A percentile compares a stretch with the other conserved stretches of the same genome.
These are phyloP conservation scores for Quercus phellos DNA, from an alignment of 331 rosid species.

Conservation along the genomic window DNA sequence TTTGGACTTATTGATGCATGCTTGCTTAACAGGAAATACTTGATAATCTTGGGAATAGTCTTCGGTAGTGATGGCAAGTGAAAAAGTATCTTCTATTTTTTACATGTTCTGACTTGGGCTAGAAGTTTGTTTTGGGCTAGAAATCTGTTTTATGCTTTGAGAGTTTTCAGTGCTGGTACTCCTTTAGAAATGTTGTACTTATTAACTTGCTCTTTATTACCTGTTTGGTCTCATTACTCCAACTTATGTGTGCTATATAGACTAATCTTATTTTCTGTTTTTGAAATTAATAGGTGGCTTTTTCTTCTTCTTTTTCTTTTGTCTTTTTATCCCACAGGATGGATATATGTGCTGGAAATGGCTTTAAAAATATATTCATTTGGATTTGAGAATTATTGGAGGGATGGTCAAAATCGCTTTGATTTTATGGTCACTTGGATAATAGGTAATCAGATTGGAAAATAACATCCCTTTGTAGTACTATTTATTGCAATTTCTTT, in stretches of 20 bases:
- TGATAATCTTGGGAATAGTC: not conserved
- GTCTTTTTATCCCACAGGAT: conserved; percentile 50
- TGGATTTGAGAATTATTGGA: conserved; percentile 93
- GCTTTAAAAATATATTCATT: conserved; percentile 66
- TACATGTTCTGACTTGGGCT: not conserved
- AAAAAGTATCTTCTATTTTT: not conserved
- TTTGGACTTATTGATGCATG: not conserved
- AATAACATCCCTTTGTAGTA: conserved; percentile 3
- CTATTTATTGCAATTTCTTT: not conserved
- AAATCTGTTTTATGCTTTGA: not conserved
- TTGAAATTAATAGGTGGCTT: not conserved
- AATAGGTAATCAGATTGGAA: conserved; percentile 54
- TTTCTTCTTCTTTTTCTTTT: conserved; percentile 1
- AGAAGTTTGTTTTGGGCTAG: not conserved
- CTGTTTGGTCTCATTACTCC: not conserved
- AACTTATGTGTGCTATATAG: not conserved
- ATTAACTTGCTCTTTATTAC: not conserved
- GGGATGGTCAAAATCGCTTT: conserved; percentile 90
- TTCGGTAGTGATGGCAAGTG: not conserved
- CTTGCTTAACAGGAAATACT: not conserved
- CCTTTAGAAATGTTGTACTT: not conserved
- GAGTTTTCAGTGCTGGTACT: not conserved
- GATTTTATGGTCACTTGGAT: conserved; percentile 79
- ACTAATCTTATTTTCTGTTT: not conserved
- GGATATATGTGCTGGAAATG: conserved; percentile 92